A percentile compares a stretch with the other conserved stretches of the same genome.
These are phyloP conservation scores for Fraxinus sp. DNA, from an alignment of 305 asterid genomes.

Conservation along the genomic window DNA sequence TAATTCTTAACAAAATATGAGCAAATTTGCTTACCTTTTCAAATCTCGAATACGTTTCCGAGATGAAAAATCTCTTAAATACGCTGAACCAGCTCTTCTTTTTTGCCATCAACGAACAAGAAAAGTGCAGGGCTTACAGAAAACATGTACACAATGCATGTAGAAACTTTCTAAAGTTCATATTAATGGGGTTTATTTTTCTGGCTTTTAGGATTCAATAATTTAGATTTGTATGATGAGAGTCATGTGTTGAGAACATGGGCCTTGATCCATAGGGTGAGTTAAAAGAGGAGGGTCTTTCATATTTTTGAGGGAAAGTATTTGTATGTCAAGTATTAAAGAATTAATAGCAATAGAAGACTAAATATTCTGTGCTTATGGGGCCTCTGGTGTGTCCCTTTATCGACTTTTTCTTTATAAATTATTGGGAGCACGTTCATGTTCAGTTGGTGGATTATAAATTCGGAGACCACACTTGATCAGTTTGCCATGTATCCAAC, in stretches of 20 bases:
- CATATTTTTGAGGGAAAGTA: slow-evolving; percentile 33
- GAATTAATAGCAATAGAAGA: slow-evolving; percentile 14
- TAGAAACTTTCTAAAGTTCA: slow-evolving; percentile 21
- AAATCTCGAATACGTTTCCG: slow-evolving; percentile 50
- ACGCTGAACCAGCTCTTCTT: slow-evolving; percentile 59
- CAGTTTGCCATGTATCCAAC: slow-evolving; percentile 9
- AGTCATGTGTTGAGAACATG: slow-evolving; percentile 53
- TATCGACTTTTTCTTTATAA: slow-evolving; percentile 16
- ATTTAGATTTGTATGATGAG: slow-evolving; percentile 39
- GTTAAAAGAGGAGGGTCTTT: slow-evolving; percentile 27
- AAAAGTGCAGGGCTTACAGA: slow-evolving; percentile 11
- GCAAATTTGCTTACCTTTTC: slow-evolving; percentile 48
- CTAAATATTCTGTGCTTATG: slow-evolving; percentile 23
- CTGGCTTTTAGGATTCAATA: slow-evolving; percentile 33
- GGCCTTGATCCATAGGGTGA: slow-evolving; percentile 42
- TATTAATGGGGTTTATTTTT: slow-evolving; percentile 1
- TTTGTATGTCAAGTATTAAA: slow-evolving; percentile 7
- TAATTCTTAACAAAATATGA: not conserved
- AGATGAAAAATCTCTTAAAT: slow-evolving; percentile 51
- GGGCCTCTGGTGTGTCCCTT: slow-evolving; percentile 24
- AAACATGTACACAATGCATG: slow-evolving; percentile 20
- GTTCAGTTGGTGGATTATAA: slow-evolving; percentile 20
- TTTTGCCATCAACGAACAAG: slow-evolving; percentile 46
- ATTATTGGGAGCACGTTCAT: slow-evolving; percentile 10
- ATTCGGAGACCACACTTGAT: slow-evolving; percentile 12